A percentile compares a stretch with the other conserved stretches of the same genome.
phyloP scores from a whole-genome alignment of 1,284 basidiomycete species.

The Takashimella koratensis region DNA sequence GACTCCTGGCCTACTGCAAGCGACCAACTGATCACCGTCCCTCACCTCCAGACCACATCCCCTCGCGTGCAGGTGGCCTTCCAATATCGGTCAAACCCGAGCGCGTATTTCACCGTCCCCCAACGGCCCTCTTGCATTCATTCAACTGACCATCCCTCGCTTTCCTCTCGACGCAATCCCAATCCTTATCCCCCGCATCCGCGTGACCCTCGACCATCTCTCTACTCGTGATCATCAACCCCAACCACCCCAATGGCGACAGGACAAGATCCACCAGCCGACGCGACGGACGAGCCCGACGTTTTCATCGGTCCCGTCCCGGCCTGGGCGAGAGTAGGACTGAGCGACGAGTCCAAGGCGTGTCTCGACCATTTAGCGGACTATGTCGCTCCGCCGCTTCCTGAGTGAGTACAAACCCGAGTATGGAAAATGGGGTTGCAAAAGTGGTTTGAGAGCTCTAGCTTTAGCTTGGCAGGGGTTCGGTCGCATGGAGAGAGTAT shows the following conservation, averaged over 20 bases:
- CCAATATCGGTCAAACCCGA: too few species aligned
- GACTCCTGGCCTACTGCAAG: too few species aligned
- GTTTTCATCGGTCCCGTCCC: background rate
- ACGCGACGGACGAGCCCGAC: background rate
- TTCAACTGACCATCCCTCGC: too few species aligned
- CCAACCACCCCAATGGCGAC: background rate
- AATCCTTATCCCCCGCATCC: too few species aligned
- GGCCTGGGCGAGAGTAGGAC: constrained; percentile 7
- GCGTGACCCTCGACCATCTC: too few species aligned
- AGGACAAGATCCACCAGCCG: background rate
- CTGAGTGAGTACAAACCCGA: constrained; percentile 2
- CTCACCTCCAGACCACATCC: constrained; percentile 15
- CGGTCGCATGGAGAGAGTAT: background rate
- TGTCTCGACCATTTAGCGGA: constrained; percentile 19
- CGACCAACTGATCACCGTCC: background rate
- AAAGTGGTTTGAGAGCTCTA: background rate
- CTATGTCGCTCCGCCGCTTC: constrained; percentile 8
- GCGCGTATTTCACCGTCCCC: too few species aligned
- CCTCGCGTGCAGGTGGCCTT: too few species aligned
- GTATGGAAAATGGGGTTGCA: background rate
- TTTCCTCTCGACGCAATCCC: too few species aligned
- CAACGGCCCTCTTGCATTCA: too few species aligned
- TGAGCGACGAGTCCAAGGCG: constrained; percentile 24
- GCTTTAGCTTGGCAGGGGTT: too few species aligned
- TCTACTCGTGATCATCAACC: too few species aligned